Evolutionary conservation across 169 alveolate species (phyloP), one percentile per base, ranked within the genome.

Genomic region (Cryptosporidium sp.): DNA sequence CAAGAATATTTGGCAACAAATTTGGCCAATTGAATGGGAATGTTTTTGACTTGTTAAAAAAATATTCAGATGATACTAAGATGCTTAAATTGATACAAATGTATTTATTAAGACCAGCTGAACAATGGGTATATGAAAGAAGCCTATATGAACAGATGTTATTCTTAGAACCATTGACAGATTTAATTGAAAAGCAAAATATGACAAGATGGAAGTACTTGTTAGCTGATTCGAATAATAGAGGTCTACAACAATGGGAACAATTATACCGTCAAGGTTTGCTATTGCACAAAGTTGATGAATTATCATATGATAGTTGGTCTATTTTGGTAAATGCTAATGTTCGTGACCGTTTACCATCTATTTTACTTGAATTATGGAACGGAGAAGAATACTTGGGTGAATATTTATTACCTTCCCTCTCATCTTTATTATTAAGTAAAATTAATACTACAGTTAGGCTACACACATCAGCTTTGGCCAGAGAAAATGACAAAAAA

Each of bases 171-270:
- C 89, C 89, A 21, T 80, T 80, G 50, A 80, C 89, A 7, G 89
- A 80, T 62, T 65, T 80, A 29, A 41, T 80, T 8, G 89, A 80
- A 41, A 80, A 80, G 29, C 89, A 80, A 26, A 80, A 65, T 52
- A 80, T 80, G 89, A 62, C 89, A 8, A 59, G 89, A 18, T 80
- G 89, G 89, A 80, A 80, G 31, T 80, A 80, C n/a, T 80, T 80
- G 23, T 43, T 80, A 37, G 89, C 80, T 10, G 89, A 80, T 59
- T 80, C 71, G 3, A 80, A 65, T 29, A 67, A 80, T 33, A 80
- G 55, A 31, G 89, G 89, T 10, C 62, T 80, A 65, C 71, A 80
- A 43, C 89, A 80, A 41, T 80, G 89, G 89, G 89, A 80, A 80
- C 89, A 80, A 62, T 39, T 80, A 26, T 80, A 80, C 23, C 55